Percentiles rank a stretch among this genome's conserved stretches.
These are phyloP conservation scores for Cercospora sp. DNA, from an alignment of 2,329 filamentous ascomycete species.

Conservation along the genomic window DNA sequence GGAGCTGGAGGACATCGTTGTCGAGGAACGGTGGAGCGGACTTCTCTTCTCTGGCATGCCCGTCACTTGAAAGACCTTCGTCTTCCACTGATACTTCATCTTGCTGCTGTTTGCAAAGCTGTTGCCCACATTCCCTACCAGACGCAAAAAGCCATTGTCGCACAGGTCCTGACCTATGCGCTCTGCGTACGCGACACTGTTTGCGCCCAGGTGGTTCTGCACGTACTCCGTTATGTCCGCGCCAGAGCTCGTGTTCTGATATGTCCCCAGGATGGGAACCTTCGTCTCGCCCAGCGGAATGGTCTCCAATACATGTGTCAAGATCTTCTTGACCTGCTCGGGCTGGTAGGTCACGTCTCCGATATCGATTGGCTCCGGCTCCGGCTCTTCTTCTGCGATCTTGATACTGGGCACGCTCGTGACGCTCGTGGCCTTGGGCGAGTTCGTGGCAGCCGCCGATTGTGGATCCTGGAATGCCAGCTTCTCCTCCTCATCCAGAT, in stretches of 20 bases:
- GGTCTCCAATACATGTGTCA: constrained; percentile 80
- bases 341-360: constrained; percentile 83
- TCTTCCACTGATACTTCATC: constrained; percentile 96
- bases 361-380: constrained; percentile 84
- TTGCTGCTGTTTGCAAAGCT: constrained; percentile 96
- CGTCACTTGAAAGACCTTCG: constrained; percentile 83
- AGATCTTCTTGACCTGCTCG: constrained; percentile 87
- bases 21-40: constrained; percentile 70
- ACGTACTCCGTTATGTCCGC: constrained; percentile 95
- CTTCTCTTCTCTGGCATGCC: constrained; percentile 84
- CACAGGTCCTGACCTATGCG: constrained; percentile 93
- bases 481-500: constrained; percentile 98
- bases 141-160: constrained; percentile 77
- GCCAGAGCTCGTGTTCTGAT: constrained; percentile 87
- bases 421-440: constrained; percentile 50
- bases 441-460: constrained; percentile 47
- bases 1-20: constrained; percentile 57
- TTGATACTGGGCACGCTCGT: constrained; percentile 80
- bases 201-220: constrained; percentile 81
- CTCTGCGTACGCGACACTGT: constrained; percentile 87
- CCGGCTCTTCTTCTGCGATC: constrained; percentile 66
- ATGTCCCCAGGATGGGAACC: constrained; percentile 91
- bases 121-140: constrained; percentile 92
- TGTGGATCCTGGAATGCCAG: constrained; percentile 89
- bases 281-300: constrained; percentile 89